Percentiles rank a stretch among this genome's conserved stretches.
Evolutionary conservation across 75 land plant species (phyloP).

Genomic region (Cunninghamia lanceolata): DNA sequence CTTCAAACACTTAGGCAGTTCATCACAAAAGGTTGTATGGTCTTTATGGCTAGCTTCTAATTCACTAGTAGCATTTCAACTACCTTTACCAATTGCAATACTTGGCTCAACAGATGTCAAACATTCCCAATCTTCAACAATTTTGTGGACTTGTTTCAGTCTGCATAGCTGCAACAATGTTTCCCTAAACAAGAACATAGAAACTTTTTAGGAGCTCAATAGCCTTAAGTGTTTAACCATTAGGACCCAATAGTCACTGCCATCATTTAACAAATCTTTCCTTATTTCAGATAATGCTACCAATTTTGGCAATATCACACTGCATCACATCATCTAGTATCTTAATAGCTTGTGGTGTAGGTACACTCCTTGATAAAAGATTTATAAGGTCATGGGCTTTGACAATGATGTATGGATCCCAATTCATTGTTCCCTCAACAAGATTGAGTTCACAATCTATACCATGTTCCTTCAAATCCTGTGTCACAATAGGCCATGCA

Average conservation of each 20-base stretch:
- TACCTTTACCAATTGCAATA: neutral
- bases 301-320: constrained; percentile 90
- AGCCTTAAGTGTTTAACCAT: no score
- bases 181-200: no score
- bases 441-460: constrained; percentile 69
- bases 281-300: constrained; percentile 76
- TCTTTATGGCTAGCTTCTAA: neutral
- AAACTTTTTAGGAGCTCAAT: no score
- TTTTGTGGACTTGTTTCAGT: no score
- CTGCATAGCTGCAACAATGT: no score
- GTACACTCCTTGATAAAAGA: constrained; percentile 88
- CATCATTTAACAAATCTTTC: no score
- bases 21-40: neutral
- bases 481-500: constrained; percentile 74
- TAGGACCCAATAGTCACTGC: no score
- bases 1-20: neutral
- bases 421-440: constrained; percentile 63
- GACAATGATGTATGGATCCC: constrained; percentile 86
- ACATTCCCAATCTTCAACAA: no score
- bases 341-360: constrained; percentile 92
- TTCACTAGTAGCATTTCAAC: neutral
- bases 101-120: neutral
- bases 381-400: constrained; percentile 89
- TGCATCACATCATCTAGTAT: constrained; percentile 86
- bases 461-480: constrained; percentile 71